These are phyloP conservation scores for Nothophaeocryptopus gaeumannii DNA, from an alignment of 2,329 filamentous ascomycete genomes.

Conservation along the genomic window DNA sequence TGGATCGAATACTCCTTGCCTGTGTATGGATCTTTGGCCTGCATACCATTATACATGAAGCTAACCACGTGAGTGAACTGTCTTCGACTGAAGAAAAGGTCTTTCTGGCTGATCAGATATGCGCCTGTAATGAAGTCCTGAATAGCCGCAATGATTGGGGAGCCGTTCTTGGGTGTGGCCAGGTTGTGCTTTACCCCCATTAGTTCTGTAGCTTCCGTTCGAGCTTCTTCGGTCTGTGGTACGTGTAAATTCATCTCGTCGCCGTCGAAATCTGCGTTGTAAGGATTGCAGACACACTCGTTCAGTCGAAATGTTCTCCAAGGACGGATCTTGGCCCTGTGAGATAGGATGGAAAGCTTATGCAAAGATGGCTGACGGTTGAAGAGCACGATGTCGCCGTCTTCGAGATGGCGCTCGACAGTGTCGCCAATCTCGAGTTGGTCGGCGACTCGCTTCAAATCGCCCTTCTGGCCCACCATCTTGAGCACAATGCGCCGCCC, in stretches of 20 bases:
- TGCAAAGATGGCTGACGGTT: conserved; percentile 97
- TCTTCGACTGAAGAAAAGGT: conserved; percentile 84
- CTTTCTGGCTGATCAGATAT: conserved; percentile 86
- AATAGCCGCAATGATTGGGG: conserved; percentile 97
- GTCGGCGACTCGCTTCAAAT: conserved; percentile 67
- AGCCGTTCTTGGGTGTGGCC: conserved; percentile 93
- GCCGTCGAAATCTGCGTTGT: conserved; percentile 98
- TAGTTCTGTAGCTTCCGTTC: conserved; percentile 88
- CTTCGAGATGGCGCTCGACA: conserved; percentile 91
- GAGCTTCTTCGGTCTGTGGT: conserved; percentile 93
- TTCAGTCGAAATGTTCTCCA: conserved; percentile 96
- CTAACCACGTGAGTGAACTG: conserved; percentile 86
- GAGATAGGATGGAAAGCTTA: conserved; percentile 97
- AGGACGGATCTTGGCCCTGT: conserved; percentile 87
- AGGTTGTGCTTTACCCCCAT: conserved; percentile 99
- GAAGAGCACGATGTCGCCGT: conserved; percentile 94
- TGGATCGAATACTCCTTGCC: conserved; percentile 64
- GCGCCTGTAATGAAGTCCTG: conserved; percentile 98
- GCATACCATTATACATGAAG: conserved; percentile 82
- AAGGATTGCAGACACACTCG: conserved; percentile 96
- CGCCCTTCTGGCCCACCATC: conserved; percentile 41
- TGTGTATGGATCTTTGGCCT: conserved; percentile 46
- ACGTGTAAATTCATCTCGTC: conserved; percentile 99
- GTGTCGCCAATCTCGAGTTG: conserved; percentile 78
- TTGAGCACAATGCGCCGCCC: conserved; percentile 73